A percentile compares a stretch with the other conserved stretches of the same genome.
These are phyloP conservation scores for Myxozyma melibiosi DNA, from an alignment of 805 yeast species.

Conservation along the genomic window DNA sequence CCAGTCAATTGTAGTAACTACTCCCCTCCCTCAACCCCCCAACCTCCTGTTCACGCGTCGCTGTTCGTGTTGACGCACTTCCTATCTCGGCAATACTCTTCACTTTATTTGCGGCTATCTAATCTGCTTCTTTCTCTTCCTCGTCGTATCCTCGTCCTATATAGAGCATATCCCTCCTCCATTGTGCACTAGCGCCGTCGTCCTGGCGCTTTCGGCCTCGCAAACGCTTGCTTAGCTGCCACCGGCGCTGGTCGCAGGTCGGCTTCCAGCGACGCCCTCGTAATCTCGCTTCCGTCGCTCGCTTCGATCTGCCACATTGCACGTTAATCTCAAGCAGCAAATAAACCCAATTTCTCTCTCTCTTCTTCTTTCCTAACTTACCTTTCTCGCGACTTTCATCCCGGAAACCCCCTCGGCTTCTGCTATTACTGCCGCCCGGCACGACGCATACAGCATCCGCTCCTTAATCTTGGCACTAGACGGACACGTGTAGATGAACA, in stretches of 20 bases:
- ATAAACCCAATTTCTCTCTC: not conserved
- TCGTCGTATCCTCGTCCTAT: not conserved
- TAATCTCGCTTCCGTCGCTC: constrained; percentile 36
- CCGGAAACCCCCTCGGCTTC: constrained; percentile 34
- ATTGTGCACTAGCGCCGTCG: constrained; percentile 30
- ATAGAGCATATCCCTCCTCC: not conserved
- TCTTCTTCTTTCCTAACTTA: no score
- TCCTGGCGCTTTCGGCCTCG: constrained; percentile 35
- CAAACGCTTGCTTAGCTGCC: constrained; percentile 19
- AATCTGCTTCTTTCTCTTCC: not conserved
- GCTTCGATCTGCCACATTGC: constrained; percentile 36
- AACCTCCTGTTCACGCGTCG: not conserved
- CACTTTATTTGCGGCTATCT: constrained; percentile 1
- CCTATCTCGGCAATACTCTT: not conserved
- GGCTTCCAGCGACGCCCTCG: constrained; percentile 21
- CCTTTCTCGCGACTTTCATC: constrained; percentile 32
- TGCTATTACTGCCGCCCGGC: constrained; percentile 47
- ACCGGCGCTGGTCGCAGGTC: constrained; percentile 28
- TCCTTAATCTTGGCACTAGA: constrained; percentile 86
- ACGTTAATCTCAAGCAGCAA: not conserved
- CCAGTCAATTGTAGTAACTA: no score
- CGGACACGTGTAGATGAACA: constrained; percentile 86
- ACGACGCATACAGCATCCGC: constrained; percentile 90
- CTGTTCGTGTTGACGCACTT: no score
- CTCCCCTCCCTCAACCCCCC: no score